Evolutionary conservation across 768 basidiomycete species (phyloP).

Genomic region (Mycena rebaudengoi): DNA sequence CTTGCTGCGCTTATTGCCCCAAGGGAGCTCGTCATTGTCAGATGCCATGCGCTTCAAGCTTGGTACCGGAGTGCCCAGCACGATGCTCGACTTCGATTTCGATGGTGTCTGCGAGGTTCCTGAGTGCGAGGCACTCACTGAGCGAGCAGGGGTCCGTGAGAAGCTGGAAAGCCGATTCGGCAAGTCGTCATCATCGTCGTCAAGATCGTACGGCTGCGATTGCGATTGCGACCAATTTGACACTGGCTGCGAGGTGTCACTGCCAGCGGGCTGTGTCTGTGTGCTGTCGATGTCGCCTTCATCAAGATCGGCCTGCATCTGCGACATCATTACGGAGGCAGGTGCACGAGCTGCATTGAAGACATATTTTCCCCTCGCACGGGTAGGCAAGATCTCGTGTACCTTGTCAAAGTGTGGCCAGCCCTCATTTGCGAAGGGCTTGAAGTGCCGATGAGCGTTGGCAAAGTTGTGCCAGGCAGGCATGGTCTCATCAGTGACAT

Average conservation of each 20-base stretch:
- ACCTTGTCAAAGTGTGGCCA: slow-evolving; percentile 10
- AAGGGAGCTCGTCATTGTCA: background rate
- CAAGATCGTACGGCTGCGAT: too few species aligned
- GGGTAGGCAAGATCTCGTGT: background rate
- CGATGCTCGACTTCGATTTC: background rate
- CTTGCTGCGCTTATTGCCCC: background rate
- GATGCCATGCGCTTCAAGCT: background rate
- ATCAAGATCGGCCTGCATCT: too few species aligned
- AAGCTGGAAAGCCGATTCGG: too few species aligned
- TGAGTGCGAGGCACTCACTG: too few species aligned
- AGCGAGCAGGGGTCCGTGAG: too few species aligned
- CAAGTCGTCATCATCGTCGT: too few species aligned
- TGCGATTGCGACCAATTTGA: too few species aligned
- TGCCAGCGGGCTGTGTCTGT: background rate
- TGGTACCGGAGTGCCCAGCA: background rate
- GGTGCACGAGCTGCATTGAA: slow-evolving; percentile 2
- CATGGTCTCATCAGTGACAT: slow-evolving; percentile 1
- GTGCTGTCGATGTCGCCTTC: background rate
- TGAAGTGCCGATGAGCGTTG: slow-evolving; percentile 5
- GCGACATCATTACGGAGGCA: background rate
- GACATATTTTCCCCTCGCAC: slow-evolving; percentile 1
- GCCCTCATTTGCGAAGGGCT: background rate
- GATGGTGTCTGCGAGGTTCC: too few species aligned
- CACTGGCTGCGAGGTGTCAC: background rate
- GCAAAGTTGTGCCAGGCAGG: slow-evolving; percentile 7